Conservation (phyloP, 2,329 filamentous ascomycete genomes). For the Aspergillus nomiae region DNA sequence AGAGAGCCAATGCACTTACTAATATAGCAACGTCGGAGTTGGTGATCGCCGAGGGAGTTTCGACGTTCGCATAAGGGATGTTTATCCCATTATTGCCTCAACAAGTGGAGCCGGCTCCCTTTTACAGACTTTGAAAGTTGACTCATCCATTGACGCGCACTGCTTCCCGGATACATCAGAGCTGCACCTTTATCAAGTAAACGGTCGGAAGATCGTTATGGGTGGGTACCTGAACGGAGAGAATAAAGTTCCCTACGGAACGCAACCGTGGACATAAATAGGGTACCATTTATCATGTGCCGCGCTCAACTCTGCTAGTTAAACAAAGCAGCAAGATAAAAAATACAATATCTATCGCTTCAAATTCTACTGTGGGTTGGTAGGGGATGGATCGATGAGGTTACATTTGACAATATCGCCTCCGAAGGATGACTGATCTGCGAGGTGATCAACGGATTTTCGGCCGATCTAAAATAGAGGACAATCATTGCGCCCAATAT, state of each 20-base stretch:
- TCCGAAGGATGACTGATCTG: neutral
- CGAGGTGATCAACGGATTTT: neutral
- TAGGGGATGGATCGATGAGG: neutral
- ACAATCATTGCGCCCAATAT: neutral
- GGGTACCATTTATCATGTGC: neutral
- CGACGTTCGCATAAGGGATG: neutral
- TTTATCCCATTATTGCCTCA: neutral
- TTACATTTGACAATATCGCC: neutral
- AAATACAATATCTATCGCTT: neutral
- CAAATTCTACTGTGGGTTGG: neutral
- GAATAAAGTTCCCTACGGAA: neutral
- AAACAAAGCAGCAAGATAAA: too few relatives aligned
- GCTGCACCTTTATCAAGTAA: neutral
- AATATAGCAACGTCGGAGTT: neutral
- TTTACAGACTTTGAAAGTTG: neutral
- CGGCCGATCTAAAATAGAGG: neutral
- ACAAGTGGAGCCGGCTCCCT: neutral
- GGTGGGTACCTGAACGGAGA: too few relatives aligned
- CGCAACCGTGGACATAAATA: neutral
- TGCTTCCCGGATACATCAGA: neutral
- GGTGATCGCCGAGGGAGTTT: neutral
- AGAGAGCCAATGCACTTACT: neutral
- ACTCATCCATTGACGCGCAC: neutral
- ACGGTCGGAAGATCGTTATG: neutral
- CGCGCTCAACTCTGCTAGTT: neutral